Evolutionary conservation across 2,329 filamentous ascomycete species (phyloP), one percentile per base, ranked within the genome.

Genomic region (Fusarium sp.): DNA sequence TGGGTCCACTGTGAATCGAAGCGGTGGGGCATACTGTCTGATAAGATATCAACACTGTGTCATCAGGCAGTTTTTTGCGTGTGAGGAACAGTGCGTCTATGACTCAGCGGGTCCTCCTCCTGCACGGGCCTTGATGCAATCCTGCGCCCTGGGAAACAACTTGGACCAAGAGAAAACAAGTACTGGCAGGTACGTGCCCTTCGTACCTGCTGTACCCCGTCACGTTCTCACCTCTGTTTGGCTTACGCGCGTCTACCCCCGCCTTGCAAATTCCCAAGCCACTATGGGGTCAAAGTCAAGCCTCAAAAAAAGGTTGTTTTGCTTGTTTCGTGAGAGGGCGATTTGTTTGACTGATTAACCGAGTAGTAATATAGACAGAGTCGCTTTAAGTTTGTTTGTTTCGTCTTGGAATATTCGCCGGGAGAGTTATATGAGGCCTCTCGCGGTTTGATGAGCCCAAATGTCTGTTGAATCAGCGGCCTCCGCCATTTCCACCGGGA

Each of bases 171-270:
- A 49, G 68, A 59, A 71, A 68, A 68, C 68, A 70, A 68, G 68
- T 70, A 71, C 68, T 65, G 58, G 16, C 50, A 56, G 72, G 67
- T 73, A 73, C 71, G 68, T 73, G 59, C 65, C 56, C 58, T n/a
- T 38, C 13, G 49, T 42, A 58, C 58, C 60, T 58, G 44, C 56
- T 58, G 58, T 67, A 62, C 55, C 56, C 69, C 53, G 29, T 64
- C 51, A 58, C 25, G 38, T 44, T 29, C 42, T 59, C 46, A 56
- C 31, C 29, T 66, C 58, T 70, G 61, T 59, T 69, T 70, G 68
- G 68, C 33, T 55, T 29, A 36, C 34, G 33, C 33, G 61, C 20
- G 44, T 34, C 44, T 40, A 34, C 16, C 42, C 50, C 44, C 57
- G 50, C 57, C 20, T 14, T 60, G 54, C 18, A 27, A 49, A 42